Evolutionary conservation across 2,329 filamentous ascomycete genomes (phyloP).

Genomic region (Alternaria gansuensis): DNA sequence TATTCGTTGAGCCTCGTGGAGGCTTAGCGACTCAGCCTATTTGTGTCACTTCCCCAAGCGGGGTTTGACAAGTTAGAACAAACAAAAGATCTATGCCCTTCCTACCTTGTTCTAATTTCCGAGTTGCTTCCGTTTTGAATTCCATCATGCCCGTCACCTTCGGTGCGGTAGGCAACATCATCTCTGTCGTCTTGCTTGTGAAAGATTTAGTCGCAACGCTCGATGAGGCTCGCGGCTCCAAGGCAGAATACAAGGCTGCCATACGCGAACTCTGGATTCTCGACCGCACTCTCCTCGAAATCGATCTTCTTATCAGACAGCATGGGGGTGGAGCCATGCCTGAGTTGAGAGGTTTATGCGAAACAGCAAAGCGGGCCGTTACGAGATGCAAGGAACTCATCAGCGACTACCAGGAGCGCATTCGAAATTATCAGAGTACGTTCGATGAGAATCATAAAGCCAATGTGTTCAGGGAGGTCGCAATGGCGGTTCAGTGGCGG

Average conservation of each 20-base stretch:
- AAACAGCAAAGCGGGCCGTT: background rate
- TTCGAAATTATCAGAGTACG: background rate
- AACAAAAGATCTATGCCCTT: background rate
- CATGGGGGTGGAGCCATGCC: constrained; percentile 4
- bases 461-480: constrained; percentile 13
- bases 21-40: constrained; percentile 1
- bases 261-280: constrained; percentile 39
- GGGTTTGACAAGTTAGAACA: background rate
- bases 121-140: background rate
- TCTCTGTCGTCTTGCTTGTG: constrained; percentile 37
- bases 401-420: background rate
- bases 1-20: background rate
- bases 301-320: constrained; percentile 23
- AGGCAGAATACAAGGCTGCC: constrained; percentile 41
- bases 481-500: constrained; percentile 22
- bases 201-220: constrained; percentile 44
- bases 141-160: background rate
- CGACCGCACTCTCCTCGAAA: constrained; percentile 25
- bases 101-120: background rate
- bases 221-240: constrained; percentile 40
- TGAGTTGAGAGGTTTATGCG: background rate
- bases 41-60: too few relatives aligned
- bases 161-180: constrained; percentile 32
- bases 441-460: background rate
- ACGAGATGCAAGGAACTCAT: background rate